phyloP scores from a whole-genome alignment of 2,329 filamentous ascomycete species.

The Graphium sp. region DNA sequence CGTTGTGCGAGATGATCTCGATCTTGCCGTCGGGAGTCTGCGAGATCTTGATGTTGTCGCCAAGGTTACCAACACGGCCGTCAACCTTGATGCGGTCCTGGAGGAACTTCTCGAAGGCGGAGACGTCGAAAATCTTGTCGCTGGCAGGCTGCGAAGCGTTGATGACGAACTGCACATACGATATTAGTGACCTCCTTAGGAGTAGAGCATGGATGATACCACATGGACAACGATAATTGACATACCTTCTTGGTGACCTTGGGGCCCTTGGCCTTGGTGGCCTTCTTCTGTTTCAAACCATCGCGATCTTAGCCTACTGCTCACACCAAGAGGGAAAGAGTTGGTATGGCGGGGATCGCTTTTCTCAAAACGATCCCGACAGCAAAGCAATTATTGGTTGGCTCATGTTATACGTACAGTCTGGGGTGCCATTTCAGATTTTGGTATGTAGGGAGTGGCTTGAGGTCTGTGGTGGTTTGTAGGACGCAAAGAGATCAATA shows the following conservation, averaged over 20 bases:
- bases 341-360: conserved; percentile 2
- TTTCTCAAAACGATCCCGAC: conserved; percentile 60
- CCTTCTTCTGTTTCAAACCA: conserved; percentile 54
- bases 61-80: conserved; percentile 94
- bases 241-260: conserved; percentile 78
- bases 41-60: conserved; percentile 78
- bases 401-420: conserved; percentile 59
- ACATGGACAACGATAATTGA: conserved; percentile 3
- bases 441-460: conserved; percentile 19
- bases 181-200: conserved; percentile 6
- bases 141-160: conserved; percentile 94
- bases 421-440: conserved; percentile 82
- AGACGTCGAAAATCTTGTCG: conserved; percentile 99
- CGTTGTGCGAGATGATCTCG: conserved; percentile 92
- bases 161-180: conserved; percentile 72
- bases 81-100: conserved; percentile 99
- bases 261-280: conserved; percentile 45
- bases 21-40: conserved; percentile 94
- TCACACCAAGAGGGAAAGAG: conserved; percentile 16
- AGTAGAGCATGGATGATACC: neutral
- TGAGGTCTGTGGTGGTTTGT: conserved; percentile 16
- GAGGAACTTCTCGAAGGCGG: conserved; percentile 99
- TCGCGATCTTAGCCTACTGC: conserved; percentile 98
- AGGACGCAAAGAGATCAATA: conserved; percentile 53
- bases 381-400: conserved; percentile 78